phyloP scores from a whole-genome alignment of 768 basidiomycete species.

The Tulasnella sp. region DNA sequence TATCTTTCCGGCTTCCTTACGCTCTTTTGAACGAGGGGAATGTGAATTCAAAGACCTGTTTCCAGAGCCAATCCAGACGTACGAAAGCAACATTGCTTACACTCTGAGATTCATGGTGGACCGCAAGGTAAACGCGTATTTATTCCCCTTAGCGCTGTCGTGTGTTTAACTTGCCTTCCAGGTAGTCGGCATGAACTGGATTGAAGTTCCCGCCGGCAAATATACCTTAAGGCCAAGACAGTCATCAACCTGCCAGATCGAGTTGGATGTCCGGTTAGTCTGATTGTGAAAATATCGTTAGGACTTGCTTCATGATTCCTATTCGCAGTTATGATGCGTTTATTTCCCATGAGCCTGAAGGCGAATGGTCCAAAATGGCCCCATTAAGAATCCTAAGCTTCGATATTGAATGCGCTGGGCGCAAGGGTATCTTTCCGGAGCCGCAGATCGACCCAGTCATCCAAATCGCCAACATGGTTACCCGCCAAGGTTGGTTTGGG shows the following conservation, averaged over 20 bases:
- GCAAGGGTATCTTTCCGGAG: slow-evolving; percentile 97
- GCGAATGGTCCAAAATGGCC: slow-evolving; percentile 85
- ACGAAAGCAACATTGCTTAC: slow-evolving; percentile 91
- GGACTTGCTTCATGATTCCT: slow-evolving; percentile 6
- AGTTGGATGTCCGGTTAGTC: slow-evolving; percentile 68
- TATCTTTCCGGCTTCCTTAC: slow-evolving; percentile 33
- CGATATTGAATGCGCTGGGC: slow-evolving; percentile 98
- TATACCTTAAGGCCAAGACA: slow-evolving; percentile 60
- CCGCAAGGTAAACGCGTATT: slow-evolving; percentile 58
- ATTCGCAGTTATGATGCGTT: slow-evolving; percentile 69
- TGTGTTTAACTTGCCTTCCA: slow-evolving; percentile 34
- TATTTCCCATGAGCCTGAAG: slow-evolving; percentile 88
- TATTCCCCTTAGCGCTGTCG: not conserved
- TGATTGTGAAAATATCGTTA: not conserved
- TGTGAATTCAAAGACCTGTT: slow-evolving; percentile 62
- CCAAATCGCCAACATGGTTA: slow-evolving; percentile 99
- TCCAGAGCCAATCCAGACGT: slow-evolving; percentile 57
- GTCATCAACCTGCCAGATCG: slow-evolving; percentile 83
- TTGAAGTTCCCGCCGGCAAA: slow-evolving; percentile 80
- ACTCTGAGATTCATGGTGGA: slow-evolving; percentile 97
- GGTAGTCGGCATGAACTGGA: slow-evolving; percentile 99
- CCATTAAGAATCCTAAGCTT: slow-evolving; percentile 93
- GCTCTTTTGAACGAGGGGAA: slow-evolving; percentile 68
- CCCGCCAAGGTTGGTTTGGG: slow-evolving; percentile 74
- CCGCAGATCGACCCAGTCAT: slow-evolving; percentile 88